Base-by-base conservation (phyloP, 495 filamentous ascomycete genomes). In the Chaetomium fimeti region DNA sequence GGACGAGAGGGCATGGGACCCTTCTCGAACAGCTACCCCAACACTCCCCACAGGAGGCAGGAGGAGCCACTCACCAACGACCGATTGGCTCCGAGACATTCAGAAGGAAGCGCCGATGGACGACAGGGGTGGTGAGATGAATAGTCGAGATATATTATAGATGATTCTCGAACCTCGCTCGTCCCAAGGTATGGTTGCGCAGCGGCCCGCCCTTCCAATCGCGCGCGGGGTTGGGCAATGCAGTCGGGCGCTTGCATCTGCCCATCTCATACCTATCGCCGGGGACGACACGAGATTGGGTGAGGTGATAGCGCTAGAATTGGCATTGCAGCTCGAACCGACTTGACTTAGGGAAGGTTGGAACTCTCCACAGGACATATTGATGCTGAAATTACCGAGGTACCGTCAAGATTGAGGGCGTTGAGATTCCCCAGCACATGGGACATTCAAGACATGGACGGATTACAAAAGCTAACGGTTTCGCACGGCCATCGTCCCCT, bases 21-120 rank as follows among this genome's bases (percentile, higher is more conserved):
- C n/a, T 49, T 11, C 3, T 20, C n/a, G 24, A 45, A n/a, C 49
- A 15, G 51, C 40, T 48, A 51, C 60, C 52, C 6, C 51, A 62
- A 25, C 43, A 22, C 29, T 13, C 20, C 18, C 20, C n/a, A n/a
- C n/a, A n/a, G n/a, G n/a, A 47, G 60, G 40, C 40, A 56, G 48
- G 60, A 62, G 36, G 7, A 32, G 7, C 40, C 60, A 56, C n/a
- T 5, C 27, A 20, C 60, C 22, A 20, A 36, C 40, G 51, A 20
- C 5, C 61, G 27, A 63, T 63, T 63, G 61, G 61, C 53, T 56
- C 42, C n/a, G 43, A 57, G n/a, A 18, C 40, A 18, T 11, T 3
- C 15, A n/a, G 27, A 57, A n/a, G 49, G 61, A 63, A 63, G 61
- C 61, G 61, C 61, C 61, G 40, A 25, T 32, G n/a, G 36, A 43